phyloP scores from a whole-genome alignment of 805 yeast genomes.

The Kodamaea kaohsiungensis region DNA sequence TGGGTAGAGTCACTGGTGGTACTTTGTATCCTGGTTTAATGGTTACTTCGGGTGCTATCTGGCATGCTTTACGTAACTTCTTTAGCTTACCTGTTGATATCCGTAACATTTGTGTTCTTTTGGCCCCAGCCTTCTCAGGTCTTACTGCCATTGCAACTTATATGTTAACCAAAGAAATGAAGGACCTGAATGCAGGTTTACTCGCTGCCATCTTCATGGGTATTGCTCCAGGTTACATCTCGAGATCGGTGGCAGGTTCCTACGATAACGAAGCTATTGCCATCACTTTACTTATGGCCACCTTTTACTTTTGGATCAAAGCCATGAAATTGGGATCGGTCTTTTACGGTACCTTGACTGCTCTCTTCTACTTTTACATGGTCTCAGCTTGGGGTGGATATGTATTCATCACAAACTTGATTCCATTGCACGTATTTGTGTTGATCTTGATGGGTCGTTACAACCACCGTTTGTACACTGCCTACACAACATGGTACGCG shows the following conservation, averaged over 20 bases:
- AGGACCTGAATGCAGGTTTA: slow-evolving; percentile 85
- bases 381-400: slow-evolving; percentile 99
- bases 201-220: slow-evolving; percentile 94
- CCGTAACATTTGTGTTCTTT: slow-evolving; percentile 90
- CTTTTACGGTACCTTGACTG: slow-evolving; percentile 78
- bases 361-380: slow-evolving; percentile 94
- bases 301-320: slow-evolving; percentile 95
- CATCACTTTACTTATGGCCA: slow-evolving; percentile 90
- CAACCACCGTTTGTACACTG: slow-evolving; percentile 75
- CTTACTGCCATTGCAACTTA: slow-evolving; percentile 90
- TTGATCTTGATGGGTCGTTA: slow-evolving; percentile 93
- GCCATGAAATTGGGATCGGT: slow-evolving; percentile 89
- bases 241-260: slow-evolving; percentile 97
- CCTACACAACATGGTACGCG: slow-evolving; percentile 96
- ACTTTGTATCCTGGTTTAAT: slow-evolving; percentile 96
- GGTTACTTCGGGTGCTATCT: slow-evolving; percentile 94
- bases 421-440: slow-evolving; percentile 92
- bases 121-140: slow-evolving; percentile 96
- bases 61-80: slow-evolving; percentile 63
- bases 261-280: slow-evolving; percentile 99
- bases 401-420: slow-evolving; percentile 96
- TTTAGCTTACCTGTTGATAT: slow-evolving; percentile 86
- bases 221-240: slow-evolving; percentile 97
- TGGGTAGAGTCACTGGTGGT: slow-evolving; percentile 99
- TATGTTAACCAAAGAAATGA: slow-evolving; percentile 84